phyloP scores from a whole-genome alignment of 306 rosid species.

The Cicer cuneatum region DNA sequence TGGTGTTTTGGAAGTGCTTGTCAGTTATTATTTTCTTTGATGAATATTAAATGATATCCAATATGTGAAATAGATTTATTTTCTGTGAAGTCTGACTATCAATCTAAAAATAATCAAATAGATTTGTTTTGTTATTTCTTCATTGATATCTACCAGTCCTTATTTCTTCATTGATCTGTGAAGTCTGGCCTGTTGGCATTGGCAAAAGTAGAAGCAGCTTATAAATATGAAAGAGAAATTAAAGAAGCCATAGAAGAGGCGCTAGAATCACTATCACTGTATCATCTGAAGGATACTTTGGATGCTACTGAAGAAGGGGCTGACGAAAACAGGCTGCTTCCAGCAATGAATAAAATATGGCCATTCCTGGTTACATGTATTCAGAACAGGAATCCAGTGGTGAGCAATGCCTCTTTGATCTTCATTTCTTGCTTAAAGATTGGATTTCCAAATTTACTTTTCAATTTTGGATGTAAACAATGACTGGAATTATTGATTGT shows the following conservation, averaged over 20 bases:
- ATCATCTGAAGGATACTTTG: conserved; percentile 70
- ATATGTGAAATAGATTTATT: conserved; percentile 12
- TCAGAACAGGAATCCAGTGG: conserved; percentile 79
- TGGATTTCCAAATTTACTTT: neutral
- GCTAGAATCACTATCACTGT: conserved; percentile 57
- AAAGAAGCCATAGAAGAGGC: conserved; percentile 75
- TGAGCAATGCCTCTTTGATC: conserved; percentile 47
- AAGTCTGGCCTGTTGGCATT: conserved; percentile 64
- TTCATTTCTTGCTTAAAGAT: conserved; percentile 23
- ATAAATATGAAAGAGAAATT: conserved; percentile 67
- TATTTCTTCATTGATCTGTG: neutral
- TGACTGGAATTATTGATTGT: neutral
- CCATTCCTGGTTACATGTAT: conserved; percentile 81
- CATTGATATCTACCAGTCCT: conserved; percentile 36
- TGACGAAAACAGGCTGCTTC: conserved; percentile 92
- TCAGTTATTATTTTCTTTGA: conserved; percentile 23
- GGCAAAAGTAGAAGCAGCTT: conserved; percentile 84
- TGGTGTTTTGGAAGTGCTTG: conserved; percentile 18
- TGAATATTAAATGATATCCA: conserved; percentile 14
- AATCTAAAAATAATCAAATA: conserved; percentile 17
- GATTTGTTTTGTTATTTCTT: conserved; percentile 16
- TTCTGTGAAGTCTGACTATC: conserved; percentile 4
- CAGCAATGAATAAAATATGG: conserved; percentile 96
- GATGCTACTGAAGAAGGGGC: conserved; percentile 67
- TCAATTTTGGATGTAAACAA: neutral